A percentile compares a stretch with the other conserved stretches of the same genome.
Evolutionary conservation across 306 rosid genomes (phyloP).

Genomic region (Cotoneaster glaucophyllus): DNA sequence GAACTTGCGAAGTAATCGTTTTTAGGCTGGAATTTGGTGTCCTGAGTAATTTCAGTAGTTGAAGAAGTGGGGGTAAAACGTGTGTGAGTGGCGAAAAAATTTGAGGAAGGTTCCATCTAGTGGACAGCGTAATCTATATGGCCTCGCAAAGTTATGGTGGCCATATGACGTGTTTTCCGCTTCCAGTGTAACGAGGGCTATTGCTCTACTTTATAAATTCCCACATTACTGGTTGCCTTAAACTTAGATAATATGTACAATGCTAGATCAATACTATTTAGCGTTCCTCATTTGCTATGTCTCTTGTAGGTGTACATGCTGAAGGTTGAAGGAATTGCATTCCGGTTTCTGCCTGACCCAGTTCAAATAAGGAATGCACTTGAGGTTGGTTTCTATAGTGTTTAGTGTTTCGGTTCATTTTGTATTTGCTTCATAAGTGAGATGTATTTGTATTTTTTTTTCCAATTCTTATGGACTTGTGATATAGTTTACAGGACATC

Average conservation of each 20-base stretch:
- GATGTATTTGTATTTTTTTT: neutral
- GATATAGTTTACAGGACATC: neutral
- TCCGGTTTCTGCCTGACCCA: constrained; percentile 91
- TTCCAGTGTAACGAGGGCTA: neutral
- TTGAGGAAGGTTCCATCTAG: neutral
- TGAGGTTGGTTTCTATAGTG: constrained; percentile 50
- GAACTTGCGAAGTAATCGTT: neutral
- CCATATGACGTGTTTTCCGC: neutral
- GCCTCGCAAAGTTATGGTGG: neutral
- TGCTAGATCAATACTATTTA: neutral
- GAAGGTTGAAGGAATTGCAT: constrained; percentile 98
- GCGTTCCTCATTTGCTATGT: neutral
- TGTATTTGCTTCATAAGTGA: neutral
- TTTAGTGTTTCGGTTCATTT: neutral
- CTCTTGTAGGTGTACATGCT: constrained; percentile 71
- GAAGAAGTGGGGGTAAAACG: neutral
- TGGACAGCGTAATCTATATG: neutral
- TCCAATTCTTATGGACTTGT: neutral
- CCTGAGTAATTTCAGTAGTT: neutral
- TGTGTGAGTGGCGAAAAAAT: neutral
- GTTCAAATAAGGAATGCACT: constrained; percentile 84
- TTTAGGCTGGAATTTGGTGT: neutral
- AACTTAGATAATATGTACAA: neutral
- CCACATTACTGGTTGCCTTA: neutral
- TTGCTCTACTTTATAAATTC: neutral